Base-by-base conservation (phyloP, 495 filamentous ascomycete species). In the Pseudotulostoma volvatum region DNA sequence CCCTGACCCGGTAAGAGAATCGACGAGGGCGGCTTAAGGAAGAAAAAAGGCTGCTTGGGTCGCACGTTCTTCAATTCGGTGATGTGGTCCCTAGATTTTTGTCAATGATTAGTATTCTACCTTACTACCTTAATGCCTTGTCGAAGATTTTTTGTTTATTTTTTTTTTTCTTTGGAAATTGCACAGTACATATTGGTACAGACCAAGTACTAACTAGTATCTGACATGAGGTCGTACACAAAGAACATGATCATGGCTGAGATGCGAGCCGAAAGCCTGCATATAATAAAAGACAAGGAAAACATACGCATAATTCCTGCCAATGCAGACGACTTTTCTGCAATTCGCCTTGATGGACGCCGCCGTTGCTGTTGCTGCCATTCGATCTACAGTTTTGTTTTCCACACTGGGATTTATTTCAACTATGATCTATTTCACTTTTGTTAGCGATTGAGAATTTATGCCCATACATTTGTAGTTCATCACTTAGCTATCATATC, bases 41-140 rank as follows among this genome's bases (percentile, higher is more conserved):
- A 99, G 77, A 93, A 99, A 63, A 99, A 95, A 4, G 92, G 90
- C 54, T 92, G 81, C 56, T 82, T 84, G 39, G 90, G 86, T 33
- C 73, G 68, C 40, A 69, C 64, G 57, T 77, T 93, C 65, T 84
- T 84, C 48, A 99, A 71, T 68, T 99, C 90, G 48, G 77, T 69
- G 50, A 95, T 79, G 61, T 99, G 90, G 64, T 94, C 88, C 57
- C 84, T 92, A 56, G 36, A 39, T 11, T 38, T 38, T 43, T 44
- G 39, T 31, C 34, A 42, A 43, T 11, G 18, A 20, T 17, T 9
- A 38, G 13, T n/a, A 18, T 9, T 37, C 28, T 28, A 19, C 4
- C 20, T 18, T 18, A 7, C 15, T 28, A n/a, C n/a, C n/a, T n/a
- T n/a, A n/a, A n/a, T n/a, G n/a, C n/a, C n/a, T n/a, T n/a, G n/a